These are phyloP conservation scores for Hymenoscyphus albidus DNA, from an alignment of 2,329 filamentous ascomycete genomes.

Conservation along the genomic window DNA sequence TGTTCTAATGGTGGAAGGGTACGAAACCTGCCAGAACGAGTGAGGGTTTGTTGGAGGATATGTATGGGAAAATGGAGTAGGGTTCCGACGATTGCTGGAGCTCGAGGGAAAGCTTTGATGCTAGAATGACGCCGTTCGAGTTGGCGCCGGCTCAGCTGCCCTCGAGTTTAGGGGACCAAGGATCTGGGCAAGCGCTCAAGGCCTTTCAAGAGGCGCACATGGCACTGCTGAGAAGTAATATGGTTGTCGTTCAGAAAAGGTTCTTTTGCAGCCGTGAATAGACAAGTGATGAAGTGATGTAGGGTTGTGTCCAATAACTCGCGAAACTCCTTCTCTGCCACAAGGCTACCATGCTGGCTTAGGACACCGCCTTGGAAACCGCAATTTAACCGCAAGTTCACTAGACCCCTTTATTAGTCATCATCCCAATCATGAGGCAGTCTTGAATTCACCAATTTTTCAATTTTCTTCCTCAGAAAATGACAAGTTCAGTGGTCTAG, in stretches of 20 bases:
- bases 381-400: too few relatives aligned
- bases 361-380: too few relatives aligned
- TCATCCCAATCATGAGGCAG: too few relatives aligned
- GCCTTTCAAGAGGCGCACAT: slow-evolving; percentile 5
- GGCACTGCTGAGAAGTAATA: neutral
- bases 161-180: neutral
- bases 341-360: neutral
- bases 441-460: too few relatives aligned
- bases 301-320: neutral
- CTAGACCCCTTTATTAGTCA: too few relatives aligned
- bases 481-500: too few relatives aligned
- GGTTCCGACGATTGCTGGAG: neutral
- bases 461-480: too few relatives aligned
- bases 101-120: slow-evolving; percentile 9
- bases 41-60: neutral
- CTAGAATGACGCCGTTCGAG: slow-evolving; percentile 4
- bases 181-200: neutral
- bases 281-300: neutral
- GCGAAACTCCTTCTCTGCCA: neutral
- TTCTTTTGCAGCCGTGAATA: neutral
- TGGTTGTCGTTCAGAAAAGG: neutral
- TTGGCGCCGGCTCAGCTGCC: neutral
- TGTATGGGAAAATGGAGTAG: neutral
- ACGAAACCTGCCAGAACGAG: neutral
- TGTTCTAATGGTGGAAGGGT: neutral